phyloP scores from a whole-genome alignment of 345 rosid species.

The Combretum micranthum region DNA sequence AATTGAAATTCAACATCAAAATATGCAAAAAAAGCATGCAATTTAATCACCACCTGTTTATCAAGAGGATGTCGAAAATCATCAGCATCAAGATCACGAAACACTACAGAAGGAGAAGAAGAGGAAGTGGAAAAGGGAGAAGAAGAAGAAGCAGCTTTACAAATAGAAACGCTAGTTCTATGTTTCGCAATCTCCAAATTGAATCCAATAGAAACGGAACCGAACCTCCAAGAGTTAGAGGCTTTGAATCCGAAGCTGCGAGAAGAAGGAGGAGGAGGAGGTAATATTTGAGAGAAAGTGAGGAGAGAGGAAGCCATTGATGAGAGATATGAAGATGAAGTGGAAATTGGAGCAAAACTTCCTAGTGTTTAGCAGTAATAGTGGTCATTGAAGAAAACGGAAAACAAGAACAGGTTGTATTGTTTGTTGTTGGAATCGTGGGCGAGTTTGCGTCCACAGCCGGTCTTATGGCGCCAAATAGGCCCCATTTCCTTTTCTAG shows the following conservation, averaged over 20 bases:
- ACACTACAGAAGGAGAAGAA: slow-evolving; percentile 29
- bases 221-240: slow-evolving; percentile 6
- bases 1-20: no score
- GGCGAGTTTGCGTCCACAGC: slow-evolving; percentile 27
- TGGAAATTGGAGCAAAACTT: background rate
- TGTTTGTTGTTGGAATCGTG: slow-evolving; percentile 2
- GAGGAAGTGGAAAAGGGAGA: background rate
- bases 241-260: slow-evolving; percentile 17
- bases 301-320: slow-evolving; percentile 17
- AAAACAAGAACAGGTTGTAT: slow-evolving; percentile 4
- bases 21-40: background rate
- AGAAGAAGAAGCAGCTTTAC: slow-evolving; percentile 35
- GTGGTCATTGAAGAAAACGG: background rate
- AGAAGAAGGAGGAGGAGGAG: slow-evolving; percentile 22
- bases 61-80: slow-evolving; percentile 92
- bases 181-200: slow-evolving; percentile 21
- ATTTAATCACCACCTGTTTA: slow-evolving; percentile 64
- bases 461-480: slow-evolving; percentile 23
- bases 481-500: slow-evolving; percentile 49
- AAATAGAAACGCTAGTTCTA: slow-evolving; percentile 29
- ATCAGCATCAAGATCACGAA: slow-evolving; percentile 89
- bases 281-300: slow-evolving; percentile 7
- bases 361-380: slow-evolving; percentile 1
- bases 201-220: slow-evolving; percentile 18
- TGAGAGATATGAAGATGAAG: slow-evolving; percentile 3